A percentile compares a stretch with the other conserved stretches of the same genome.
Conservation (phyloP, 805 yeast species). For the Starmerella scarabaei region DNA sequence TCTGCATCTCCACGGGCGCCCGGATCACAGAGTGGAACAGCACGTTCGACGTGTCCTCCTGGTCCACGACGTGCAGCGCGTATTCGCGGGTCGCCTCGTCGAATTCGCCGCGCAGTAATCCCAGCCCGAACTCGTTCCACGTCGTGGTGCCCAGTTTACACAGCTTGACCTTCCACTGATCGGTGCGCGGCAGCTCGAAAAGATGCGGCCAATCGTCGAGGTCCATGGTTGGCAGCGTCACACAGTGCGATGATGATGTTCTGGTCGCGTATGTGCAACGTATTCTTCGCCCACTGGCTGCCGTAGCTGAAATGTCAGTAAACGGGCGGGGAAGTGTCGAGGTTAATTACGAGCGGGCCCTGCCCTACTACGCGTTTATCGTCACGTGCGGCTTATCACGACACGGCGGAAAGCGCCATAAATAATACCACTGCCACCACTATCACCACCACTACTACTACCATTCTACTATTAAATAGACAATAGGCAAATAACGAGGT, state of each 20-base stretch:
- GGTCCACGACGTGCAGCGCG: constrained; percentile 59
- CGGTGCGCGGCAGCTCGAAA: constrained; percentile 31
- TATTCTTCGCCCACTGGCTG: no score
- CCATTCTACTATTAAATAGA: no score
- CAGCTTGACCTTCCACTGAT: constrained; percentile 78
- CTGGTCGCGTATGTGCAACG: no score
- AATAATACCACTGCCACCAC: no score
- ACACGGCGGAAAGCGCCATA: no score
- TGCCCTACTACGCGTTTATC: background rate
- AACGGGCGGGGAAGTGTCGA: no score
- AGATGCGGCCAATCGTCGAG: constrained; percentile 17
- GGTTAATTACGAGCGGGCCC: background rate
- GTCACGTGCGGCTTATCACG: background rate
- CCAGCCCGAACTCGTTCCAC: constrained; percentile 91
- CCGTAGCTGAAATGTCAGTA: no score
- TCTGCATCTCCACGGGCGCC: constrained; percentile 70
- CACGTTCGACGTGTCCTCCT: constrained; percentile 43
- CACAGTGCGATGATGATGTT: no score
- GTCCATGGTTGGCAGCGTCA: no score
- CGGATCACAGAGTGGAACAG: constrained; percentile 54
- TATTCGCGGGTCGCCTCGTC: constrained; percentile 28
- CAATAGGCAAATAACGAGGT: no score
- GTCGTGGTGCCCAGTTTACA: constrained; percentile 66
- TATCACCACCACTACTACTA: no score
- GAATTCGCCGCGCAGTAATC: constrained; percentile 68